These are phyloP conservation scores for Phlebopus sp. DNA, from an alignment of 1,284 basidiomycete genomes.

Conservation along the genomic window DNA sequence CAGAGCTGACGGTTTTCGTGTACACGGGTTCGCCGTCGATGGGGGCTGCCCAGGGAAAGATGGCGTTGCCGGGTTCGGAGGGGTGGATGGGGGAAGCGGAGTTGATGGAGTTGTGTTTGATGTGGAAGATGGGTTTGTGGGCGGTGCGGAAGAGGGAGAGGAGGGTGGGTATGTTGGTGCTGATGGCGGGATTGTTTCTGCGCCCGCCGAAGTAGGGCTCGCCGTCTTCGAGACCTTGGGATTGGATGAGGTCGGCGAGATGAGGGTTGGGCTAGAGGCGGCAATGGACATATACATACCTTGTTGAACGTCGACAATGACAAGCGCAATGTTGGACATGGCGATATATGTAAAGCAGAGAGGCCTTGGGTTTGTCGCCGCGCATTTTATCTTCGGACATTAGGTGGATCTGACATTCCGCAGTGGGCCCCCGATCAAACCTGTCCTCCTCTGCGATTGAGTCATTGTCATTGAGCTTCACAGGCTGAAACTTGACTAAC, in stretches of 20 bases:
- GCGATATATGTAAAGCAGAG: too few species aligned
- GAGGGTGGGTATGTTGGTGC: slow-evolving; percentile 4
- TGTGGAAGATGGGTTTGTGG: slow-evolving; percentile 8
- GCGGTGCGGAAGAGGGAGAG: slow-evolving; percentile 9
- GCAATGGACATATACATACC: not conserved
- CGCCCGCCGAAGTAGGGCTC: not conserved
- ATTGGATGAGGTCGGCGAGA: too few species aligned
- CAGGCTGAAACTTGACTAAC: too few species aligned
- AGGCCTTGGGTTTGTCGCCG: too few species aligned
- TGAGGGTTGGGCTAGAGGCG: too few species aligned
- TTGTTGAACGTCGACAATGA: slow-evolving; percentile 4
- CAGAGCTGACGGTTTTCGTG: slow-evolving; percentile 11
- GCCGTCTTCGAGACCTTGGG: not conserved
- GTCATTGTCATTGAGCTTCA: too few species aligned
- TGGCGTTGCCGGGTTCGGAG: slow-evolving; percentile 4
- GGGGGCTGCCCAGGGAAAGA: slow-evolving; percentile 9
- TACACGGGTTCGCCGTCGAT: slow-evolving; percentile 7
- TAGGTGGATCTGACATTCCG: too few species aligned
- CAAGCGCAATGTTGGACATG: slow-evolving; percentile 2
- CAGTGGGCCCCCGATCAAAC: too few species aligned
- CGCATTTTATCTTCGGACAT: too few species aligned
- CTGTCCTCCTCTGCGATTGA: too few species aligned
- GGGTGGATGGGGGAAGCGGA: slow-evolving; percentile 7
- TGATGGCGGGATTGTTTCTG: slow-evolving; percentile 5
- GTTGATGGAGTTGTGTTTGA: slow-evolving; percentile 11